Conservation (phyloP, 2,329 filamentous ascomycete genomes). For the Stemphylium beticola region DNA sequence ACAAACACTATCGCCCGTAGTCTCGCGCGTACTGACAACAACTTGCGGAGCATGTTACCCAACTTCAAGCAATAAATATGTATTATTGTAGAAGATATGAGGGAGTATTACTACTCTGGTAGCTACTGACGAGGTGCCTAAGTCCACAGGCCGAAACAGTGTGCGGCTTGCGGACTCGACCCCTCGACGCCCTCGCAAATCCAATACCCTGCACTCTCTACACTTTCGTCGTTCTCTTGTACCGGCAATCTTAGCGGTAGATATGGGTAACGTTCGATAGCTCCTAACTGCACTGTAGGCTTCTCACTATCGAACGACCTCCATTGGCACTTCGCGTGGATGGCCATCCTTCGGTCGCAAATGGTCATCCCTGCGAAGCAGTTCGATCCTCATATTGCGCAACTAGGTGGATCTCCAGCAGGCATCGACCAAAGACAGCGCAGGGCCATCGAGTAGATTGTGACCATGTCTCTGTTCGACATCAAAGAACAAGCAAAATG, state of each 20-base stretch:
- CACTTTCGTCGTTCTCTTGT: background rate
- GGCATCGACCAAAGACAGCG: slow-evolving; percentile 5
- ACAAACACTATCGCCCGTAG: too few species aligned
- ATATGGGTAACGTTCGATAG: slow-evolving; percentile 7
- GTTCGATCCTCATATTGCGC: slow-evolving; percentile 13
- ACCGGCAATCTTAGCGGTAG: slow-evolving; percentile 5
- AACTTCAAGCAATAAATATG: too few species aligned
- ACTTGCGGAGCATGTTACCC: too few species aligned
- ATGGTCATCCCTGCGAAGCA: background rate
- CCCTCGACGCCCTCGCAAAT: slow-evolving; percentile 4
- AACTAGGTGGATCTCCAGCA: slow-evolving; percentile 7
- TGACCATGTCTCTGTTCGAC: background rate
- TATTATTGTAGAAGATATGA: too few species aligned
- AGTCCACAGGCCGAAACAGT: too few species aligned
- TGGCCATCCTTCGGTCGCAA: background rate
- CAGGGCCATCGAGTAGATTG: slow-evolving; percentile 3
- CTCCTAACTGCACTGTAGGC: slow-evolving; percentile 2
- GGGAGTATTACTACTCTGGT: too few species aligned
- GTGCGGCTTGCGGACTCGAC: background rate
- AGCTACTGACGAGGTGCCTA: too few species aligned
- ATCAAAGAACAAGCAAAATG: background rate
- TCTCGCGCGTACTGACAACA: too few species aligned
- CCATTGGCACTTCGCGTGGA: slow-evolving; percentile 4
- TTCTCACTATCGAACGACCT: slow-evolving; percentile 9
- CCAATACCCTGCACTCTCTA: slow-evolving; percentile 14